Evolutionary conservation across 2,329 filamentous ascomycete species (phyloP), one percentile per base, ranked within the genome.

Genomic region (Neurospora crassa): DNA sequence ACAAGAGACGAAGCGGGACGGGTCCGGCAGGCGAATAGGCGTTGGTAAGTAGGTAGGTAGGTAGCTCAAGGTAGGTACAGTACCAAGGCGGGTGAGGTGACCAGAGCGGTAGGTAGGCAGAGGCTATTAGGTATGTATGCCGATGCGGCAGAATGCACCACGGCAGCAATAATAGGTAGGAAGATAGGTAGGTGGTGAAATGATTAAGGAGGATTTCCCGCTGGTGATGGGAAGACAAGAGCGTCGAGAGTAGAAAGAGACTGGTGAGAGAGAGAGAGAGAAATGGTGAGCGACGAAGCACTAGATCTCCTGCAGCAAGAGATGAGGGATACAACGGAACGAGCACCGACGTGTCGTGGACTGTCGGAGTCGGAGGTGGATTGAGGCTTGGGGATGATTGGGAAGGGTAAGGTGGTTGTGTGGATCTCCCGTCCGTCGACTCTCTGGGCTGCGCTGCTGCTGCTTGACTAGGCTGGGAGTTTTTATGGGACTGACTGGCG

Each of bases 401-500:
- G 53, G 53, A 63, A 63, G 53, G 53, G 53, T 63, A 63, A 63
- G 53, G 53, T 63, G 53, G 53, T 63, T 37, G 53, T 63, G 53
- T 63, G 53, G 53, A 63, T 63, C 53, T 63, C 53, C 53, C 53
- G 53, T 63, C 53, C 14, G 8, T 63, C 53, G 29, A 18, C 53
- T 63, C 53, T 63, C 53, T 63, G 53, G 53, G 53, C 53, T 63
- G 53, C 14, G 18, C 24, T 59, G 53, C 53, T 59, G 53, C n/a
- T 24, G 24, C 53, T 63, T 37, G 53, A 59, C 53, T 59, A 29
- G 24, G 53, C 53, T 59, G 53, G 24, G 53, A 37, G 53, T 63
- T 63, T 63, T 63, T 63, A 63, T 63, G 53, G 53, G 53, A 63
- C 53, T 59, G 53, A 63, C 53, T 63, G 53, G 53, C 53, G 53